Base-by-base conservation (phyloP, 257 asterid genomes). In the Forsythia viridissima region DNA sequence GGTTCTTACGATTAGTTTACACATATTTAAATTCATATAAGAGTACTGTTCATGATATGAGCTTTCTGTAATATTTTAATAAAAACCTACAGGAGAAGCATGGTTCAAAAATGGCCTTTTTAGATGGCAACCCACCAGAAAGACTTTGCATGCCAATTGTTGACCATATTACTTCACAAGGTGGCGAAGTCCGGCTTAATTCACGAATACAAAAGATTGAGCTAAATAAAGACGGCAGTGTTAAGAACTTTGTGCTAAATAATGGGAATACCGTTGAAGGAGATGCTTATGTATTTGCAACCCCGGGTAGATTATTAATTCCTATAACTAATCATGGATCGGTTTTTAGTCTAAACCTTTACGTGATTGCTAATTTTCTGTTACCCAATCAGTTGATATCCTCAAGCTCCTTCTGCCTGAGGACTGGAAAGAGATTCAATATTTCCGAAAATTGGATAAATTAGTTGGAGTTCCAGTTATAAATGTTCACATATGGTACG, bases 91-190 rank as follows among this genome's bases (percentile, higher is more conserved):
- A 96, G 99, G 98, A 96, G 89, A 96, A 93, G 84, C 87, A 96
- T 72, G 99, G 99, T 30, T 96, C 99, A 13, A 96, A 96, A 86
- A 96, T 96, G 99, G 98, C 99, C 2, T 96, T 96, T 84, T 88
- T 96, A 89, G 99, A 96, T 80, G 99, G 99, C 15, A 96, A 86
- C 80, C 99, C 99, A 38, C 99, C 99, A 0, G 99, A 96, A 78
- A 91, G 99, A 85, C 99, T 96, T 72, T 96, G 99, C 88, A 88
- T 81, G 98, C 99, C 99, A 3, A 84, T 96, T 70, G 97, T 85
- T 57, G 88, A 96, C 75, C 98, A 96, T 76, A 91, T 96, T 24
- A 83, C 80, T 82, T 87, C 97, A 16, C 87, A 59, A 79, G 98
- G 99, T 74, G 99, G 97, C 36, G 87, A 90, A 82, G 96, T 93